Conservation (phyloP, 805 yeast genomes). For the Blastobotrys peoriensis region DNA sequence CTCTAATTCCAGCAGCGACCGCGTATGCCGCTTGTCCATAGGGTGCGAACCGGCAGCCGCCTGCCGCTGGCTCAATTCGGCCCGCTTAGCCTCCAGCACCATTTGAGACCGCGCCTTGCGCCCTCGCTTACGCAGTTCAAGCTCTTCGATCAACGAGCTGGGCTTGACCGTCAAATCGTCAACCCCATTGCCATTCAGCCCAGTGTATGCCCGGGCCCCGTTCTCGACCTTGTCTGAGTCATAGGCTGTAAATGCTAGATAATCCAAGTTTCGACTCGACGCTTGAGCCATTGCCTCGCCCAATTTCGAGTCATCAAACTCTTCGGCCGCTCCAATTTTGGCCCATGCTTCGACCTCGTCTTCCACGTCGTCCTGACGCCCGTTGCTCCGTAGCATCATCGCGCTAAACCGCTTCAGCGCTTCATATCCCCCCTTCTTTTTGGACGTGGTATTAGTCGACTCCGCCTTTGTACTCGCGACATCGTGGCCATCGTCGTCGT, state of each 20-base stretch:
- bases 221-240: conserved; percentile 18
- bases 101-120: conserved; percentile 22
- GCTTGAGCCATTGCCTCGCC: not conserved
- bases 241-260: conserved; percentile 26
- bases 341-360: conserved; percentile 13
- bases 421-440: conserved; percentile 4
- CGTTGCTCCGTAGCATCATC: conserved; percentile 1
- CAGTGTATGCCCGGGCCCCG: not conserved
- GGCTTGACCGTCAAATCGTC: conserved; percentile 17
- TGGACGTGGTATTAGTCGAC: not conserved
- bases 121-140: conserved; percentile 32
- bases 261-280: conserved; percentile 8
- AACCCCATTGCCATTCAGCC: not conserved
- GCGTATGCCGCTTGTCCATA: conserved; percentile 22
- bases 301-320: conserved; percentile 4
- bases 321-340: conserved; percentile 4
- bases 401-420: not conserved
- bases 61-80: conserved; percentile 4
- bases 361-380: conserved; percentile 9
- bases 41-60: conserved; percentile 21
- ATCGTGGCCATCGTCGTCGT: not conserved
- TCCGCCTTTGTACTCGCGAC: conserved; percentile 1
- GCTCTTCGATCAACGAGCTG: conserved; percentile 33
- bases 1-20: conserved; percentile 28
- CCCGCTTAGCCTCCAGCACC: conserved; percentile 18